A percentile compares a stretch with the other conserved stretches of the same genome.
phyloP scores from a whole-genome alignment of 2,329 filamentous ascomycete species.

The Aspergillus neotritici region DNA sequence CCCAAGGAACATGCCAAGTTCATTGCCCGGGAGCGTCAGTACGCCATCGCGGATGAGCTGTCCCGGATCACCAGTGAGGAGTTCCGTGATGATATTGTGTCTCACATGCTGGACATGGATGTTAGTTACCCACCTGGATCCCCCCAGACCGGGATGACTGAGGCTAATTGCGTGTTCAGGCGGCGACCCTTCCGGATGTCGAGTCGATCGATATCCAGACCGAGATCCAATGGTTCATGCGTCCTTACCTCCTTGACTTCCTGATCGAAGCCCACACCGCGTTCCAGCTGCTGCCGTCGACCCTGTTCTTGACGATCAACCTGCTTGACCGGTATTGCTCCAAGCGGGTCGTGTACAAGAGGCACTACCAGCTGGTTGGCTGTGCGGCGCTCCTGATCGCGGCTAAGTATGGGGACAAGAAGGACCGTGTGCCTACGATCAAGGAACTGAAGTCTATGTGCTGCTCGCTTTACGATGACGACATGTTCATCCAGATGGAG shows the following conservation, averaged over 20 bases:
- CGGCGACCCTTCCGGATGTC: slow-evolving; percentile 88
- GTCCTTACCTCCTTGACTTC: slow-evolving; percentile 96
- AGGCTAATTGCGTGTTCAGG: slow-evolving; percentile 41
- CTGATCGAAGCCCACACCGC: slow-evolving; percentile 94
- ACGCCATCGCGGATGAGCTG: slow-evolving; percentile 81
- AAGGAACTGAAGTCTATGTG: slow-evolving; percentile 98
- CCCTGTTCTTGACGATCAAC: slow-evolving; percentile 92
- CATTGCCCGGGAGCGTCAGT: slow-evolving; percentile 75
- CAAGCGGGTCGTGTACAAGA: slow-evolving; percentile 95
- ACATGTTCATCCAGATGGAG: slow-evolving; percentile 99
- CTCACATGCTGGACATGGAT: slow-evolving; percentile 96
- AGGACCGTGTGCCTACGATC: slow-evolving; percentile 96
- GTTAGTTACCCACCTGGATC: slow-evolving; percentile 29
- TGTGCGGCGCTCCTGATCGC: slow-evolving; percentile 94
- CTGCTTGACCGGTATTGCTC: slow-evolving; percentile 97
- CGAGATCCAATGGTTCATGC: slow-evolving; percentile 99
- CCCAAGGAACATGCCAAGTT: slow-evolving; percentile 71
- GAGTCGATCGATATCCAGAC: slow-evolving; percentile 98
- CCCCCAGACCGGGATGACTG: not conserved
- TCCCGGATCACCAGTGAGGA: slow-evolving; percentile 80
- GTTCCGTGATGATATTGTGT: slow-evolving; percentile 89
- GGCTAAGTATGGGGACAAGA: slow-evolving; percentile 97
- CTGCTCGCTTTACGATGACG: slow-evolving; percentile 94
- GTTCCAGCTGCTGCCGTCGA: slow-evolving; percentile 89
- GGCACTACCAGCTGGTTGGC: slow-evolving; percentile 95